These are phyloP conservation scores for Camelina laxa DNA, from an alignment of 345 rosid species.

Conservation along the genomic window DNA sequence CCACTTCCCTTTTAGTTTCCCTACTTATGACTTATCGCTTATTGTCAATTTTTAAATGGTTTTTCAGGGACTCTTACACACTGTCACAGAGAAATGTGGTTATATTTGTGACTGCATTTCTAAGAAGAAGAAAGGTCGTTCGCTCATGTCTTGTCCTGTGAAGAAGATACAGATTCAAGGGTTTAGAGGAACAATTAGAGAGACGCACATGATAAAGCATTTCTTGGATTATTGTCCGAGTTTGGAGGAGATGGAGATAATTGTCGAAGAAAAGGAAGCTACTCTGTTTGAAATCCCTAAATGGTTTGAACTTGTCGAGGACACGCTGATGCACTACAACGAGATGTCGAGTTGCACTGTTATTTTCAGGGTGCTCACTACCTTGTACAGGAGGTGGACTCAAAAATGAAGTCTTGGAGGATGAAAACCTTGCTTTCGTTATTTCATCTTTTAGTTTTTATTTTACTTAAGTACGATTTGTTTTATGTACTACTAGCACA, in stretches of 20 bases:
- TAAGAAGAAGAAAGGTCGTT: conserved; percentile 21
- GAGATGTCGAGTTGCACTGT: conserved; percentile 23
- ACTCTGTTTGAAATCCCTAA: conserved; percentile 23
- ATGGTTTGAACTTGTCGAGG: background rate
- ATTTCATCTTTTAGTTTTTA: background rate
- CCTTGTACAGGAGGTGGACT: conserved; percentile 15
- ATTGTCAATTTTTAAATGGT: background rate
- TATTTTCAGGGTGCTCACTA: background rate
- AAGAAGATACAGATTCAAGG: conserved; percentile 21
- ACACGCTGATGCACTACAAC: conserved; percentile 20
- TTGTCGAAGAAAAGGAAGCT: background rate
- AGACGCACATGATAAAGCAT: conserved; percentile 34
- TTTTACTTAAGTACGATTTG: background rate
- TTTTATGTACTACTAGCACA: background rate
- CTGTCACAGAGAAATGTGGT: conserved; percentile 10
- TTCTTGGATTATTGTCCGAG: conserved; percentile 34
- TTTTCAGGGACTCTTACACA: conserved; percentile 29
- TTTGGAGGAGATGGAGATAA: conserved; percentile 24
- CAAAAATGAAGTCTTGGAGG: background rate
- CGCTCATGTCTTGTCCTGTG: conserved; percentile 17
- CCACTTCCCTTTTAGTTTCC: conserved; percentile 4
- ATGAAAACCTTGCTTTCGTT: conserved; percentile 6
- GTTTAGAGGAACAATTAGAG: conserved; percentile 35
- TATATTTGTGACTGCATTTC: conserved; percentile 33
- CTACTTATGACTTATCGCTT: background rate